Conservation (phyloP, 1,139 yeast species). For the Pneumocystis sp. region DNA sequence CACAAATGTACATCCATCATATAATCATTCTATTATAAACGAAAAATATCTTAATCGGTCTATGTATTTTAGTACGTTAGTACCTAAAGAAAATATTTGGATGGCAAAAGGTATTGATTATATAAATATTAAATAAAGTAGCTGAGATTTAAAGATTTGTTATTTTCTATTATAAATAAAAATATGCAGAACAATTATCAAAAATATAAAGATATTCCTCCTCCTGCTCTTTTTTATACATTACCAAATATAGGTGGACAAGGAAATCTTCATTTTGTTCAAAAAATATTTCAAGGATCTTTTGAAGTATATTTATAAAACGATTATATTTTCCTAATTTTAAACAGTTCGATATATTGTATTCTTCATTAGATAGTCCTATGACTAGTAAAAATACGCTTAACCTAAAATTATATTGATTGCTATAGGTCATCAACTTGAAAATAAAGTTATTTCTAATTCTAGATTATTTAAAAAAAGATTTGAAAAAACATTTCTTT, state of each 20-base stretch:
- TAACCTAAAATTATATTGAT: slow-evolving; percentile 15
- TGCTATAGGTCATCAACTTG: slow-evolving; percentile 24
- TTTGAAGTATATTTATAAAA: slow-evolving; percentile 23
- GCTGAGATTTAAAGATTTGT: neutral
- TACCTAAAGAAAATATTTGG: slow-evolving; percentile 69
- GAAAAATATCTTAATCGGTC: slow-evolving; percentile 38
- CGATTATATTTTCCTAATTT: neutral
- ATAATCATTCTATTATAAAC: slow-evolving; percentile 18
- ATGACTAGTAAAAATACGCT: slow-evolving; percentile 25
- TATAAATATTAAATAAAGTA: neutral
- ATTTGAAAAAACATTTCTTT: slow-evolving; percentile 40
- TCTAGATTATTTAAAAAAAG: slow-evolving; percentile 36
- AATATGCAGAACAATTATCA: slow-evolving; percentile 29
- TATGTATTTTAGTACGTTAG: slow-evolving; percentile 34
- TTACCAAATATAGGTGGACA: slow-evolving; percentile 47
- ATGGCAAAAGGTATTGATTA: slow-evolving; percentile 61
- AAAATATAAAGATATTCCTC: slow-evolving; percentile 21
- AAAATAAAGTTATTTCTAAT: slow-evolving; percentile 28
- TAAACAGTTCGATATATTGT: slow-evolving; percentile 52
- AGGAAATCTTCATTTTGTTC: slow-evolving; percentile 70
- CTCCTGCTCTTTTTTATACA: slow-evolving; percentile 31
- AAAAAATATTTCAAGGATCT: slow-evolving; percentile 57
- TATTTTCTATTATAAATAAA: neutral
- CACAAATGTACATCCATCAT: slow-evolving; percentile 21
- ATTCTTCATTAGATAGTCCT: slow-evolving; percentile 32